Evolutionary conservation across 305 asterid genomes (phyloP), one percentile per base, ranked within the genome.

Genomic region (Solanum chacoense): DNA sequence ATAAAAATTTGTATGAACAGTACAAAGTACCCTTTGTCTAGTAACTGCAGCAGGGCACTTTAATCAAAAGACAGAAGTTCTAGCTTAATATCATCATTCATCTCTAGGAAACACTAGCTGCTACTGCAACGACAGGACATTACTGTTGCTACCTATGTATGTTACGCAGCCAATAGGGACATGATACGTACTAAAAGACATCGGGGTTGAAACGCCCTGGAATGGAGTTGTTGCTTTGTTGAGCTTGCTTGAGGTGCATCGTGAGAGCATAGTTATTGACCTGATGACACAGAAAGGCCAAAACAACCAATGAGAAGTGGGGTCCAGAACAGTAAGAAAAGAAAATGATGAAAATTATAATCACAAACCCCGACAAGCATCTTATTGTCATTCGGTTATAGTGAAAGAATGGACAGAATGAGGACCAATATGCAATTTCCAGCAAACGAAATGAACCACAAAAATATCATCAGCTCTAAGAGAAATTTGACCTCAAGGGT

Each of bases 171-270:
- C 36, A 63, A 26, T 76, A 73, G 73, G 86, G 29, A 32, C 18
- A 63, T 20, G 31, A 80, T 32, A 76, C 90, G 36, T 77, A 59
- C 90, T 96, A 96, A 86, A 96, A 96, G 63, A 95, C 94, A 84
- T 96, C 99, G 1, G 99, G 99, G 91, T 96, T 91, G 86, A 93
- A 96, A 38, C 92, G 96, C 40, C 98, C 97, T 13, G 98, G 96
- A 67, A 97, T 91, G 0, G 96, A 91, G 91, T 88, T 92, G 92
- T 89, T 93, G 92, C 90, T 90, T 85, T 95, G 98, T 88, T 96
- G 98, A 88, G 98, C 98, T 92, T 94, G 98, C 93, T 97, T 96
- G 86, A 96, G 97, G 92, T 97, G 99, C 98, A 96, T 92, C 16
- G 97, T 89, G 32, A 97, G 97, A 84, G 98, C 96, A 71, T 96